phyloP scores from a whole-genome alignment of 306 rosid genomes.

The Canavalia ensiformis region DNA sequence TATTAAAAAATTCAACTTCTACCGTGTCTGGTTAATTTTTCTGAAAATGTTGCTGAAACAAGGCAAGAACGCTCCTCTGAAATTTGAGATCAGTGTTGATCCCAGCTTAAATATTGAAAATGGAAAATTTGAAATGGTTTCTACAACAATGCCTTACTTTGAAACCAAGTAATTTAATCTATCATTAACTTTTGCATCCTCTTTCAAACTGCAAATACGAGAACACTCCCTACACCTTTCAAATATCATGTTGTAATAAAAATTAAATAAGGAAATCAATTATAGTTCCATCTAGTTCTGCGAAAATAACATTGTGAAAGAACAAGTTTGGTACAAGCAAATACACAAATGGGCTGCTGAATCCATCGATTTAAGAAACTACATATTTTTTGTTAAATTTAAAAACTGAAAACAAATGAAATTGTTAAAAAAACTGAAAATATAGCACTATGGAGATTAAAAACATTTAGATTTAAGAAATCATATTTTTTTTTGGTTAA shows the following conservation, averaged over 20 bases:
- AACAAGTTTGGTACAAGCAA: neutral
- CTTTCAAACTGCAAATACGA: neutral
- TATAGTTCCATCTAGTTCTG: neutral
- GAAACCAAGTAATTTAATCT: conserved; percentile 44
- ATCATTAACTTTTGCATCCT: neutral
- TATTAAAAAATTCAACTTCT: conserved; percentile 49
- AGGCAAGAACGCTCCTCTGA: conserved; percentile 74
- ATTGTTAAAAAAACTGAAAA: too few species aligned
- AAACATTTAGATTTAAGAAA: too few species aligned
- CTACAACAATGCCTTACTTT: conserved; percentile 67
- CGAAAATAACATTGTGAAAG: neutral
- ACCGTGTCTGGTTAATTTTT: conserved; percentile 72
- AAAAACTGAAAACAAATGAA: too few species aligned
- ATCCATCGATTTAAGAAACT: neutral
- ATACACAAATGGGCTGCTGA: neutral
- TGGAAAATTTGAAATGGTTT: conserved; percentile 83
- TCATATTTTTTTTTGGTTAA: too few species aligned
- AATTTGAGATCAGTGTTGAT: conserved; percentile 67
- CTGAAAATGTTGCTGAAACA: conserved; percentile 72
- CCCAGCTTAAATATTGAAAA: conserved; percentile 60
- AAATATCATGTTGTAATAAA: too few species aligned
- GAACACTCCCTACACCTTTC: neutral
- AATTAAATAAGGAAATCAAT: neutral
- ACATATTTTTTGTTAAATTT: too few species aligned
- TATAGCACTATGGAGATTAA: too few species aligned